These are phyloP conservation scores for Penium margaritaceum DNA, from an alignment of 139 green algal species.

Conservation along the genomic window DNA sequence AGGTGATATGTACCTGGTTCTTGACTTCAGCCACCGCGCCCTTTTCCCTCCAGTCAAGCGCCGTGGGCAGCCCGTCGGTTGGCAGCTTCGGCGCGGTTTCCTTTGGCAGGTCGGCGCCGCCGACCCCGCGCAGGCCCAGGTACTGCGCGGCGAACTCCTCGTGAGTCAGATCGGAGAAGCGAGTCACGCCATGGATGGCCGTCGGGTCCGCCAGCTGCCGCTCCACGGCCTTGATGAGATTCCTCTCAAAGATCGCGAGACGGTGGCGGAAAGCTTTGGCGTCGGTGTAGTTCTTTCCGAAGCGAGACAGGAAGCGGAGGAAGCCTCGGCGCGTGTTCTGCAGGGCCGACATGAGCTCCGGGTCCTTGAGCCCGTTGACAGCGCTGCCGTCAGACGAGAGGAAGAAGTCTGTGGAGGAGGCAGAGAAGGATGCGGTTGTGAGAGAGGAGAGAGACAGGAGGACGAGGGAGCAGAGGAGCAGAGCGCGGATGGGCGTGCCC, in stretches of 20 bases:
- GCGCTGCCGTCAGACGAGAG: no score
- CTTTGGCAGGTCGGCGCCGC: no score
- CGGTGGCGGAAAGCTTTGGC: neutral
- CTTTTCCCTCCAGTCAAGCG: slow-evolving; percentile 63
- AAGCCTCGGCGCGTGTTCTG: neutral
- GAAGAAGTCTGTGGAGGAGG: no score
- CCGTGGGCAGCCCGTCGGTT: slow-evolving; percentile 43
- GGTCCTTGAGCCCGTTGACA: no score
- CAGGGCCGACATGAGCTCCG: no score
- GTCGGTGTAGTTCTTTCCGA: neutral
- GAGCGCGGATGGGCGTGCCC: no score
- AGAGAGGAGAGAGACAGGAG: no score
- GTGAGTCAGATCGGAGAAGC: slow-evolving; percentile 51
- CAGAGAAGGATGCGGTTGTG: no score
- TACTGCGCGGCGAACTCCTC: slow-evolving; percentile 49
- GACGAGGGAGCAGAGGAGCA: no score
- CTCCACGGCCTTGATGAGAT: slow-evolving; percentile 24
- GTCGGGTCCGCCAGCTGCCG: slow-evolving; percentile 37
- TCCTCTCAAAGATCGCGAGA: slow-evolving; percentile 16
- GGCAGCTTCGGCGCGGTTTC: slow-evolving; percentile 14
- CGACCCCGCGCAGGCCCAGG: slow-evolving; percentile 39
- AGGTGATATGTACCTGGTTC: slow-evolving; percentile 70
- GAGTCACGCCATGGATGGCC: slow-evolving; percentile 37
- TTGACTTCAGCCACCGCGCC: slow-evolving; percentile 58
- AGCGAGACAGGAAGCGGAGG: neutral